A percentile compares a stretch with the other conserved stretches of the same genome.
These are phyloP conservation scores for Nicotiana sylvestris DNA, from an alignment of 257 asterid species.

Conservation along the genomic window DNA sequence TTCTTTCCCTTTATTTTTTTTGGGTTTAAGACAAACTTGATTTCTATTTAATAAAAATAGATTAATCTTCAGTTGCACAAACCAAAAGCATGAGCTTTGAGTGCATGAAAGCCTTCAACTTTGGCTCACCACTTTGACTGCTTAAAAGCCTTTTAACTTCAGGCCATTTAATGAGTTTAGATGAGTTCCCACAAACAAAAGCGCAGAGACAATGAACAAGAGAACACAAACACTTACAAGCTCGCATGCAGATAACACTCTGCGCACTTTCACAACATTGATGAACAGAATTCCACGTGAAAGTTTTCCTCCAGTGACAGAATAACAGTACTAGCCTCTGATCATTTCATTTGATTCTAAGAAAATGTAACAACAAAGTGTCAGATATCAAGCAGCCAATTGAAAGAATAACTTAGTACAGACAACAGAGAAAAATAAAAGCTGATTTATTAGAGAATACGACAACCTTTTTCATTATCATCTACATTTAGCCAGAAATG, in stretches of 20 bases:
- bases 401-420: not conserved
- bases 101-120: not conserved
- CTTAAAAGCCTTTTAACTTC: not conserved
- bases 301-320: not conserved
- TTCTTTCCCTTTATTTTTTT: no score
- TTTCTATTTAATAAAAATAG: not conserved
- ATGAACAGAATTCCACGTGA: not conserved
- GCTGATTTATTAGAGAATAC: not conserved
- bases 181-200: not conserved
- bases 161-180: not conserved
- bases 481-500: not conserved
- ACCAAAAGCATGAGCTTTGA: not conserved
- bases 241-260: not conserved
- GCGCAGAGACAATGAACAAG: not conserved
- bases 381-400: not conserved
- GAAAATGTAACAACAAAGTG: not conserved
- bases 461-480: not conserved
- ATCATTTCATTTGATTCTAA: constrained; percentile 2
- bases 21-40: not conserved
- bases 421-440: not conserved
- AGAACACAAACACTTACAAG: not conserved
- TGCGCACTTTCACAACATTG: not conserved
- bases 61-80: not conserved
- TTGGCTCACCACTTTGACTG: constrained; percentile 1
- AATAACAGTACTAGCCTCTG: not conserved